Base-by-base conservation (phyloP, 345 rosid genomes). In the Turritis glabra region DNA sequence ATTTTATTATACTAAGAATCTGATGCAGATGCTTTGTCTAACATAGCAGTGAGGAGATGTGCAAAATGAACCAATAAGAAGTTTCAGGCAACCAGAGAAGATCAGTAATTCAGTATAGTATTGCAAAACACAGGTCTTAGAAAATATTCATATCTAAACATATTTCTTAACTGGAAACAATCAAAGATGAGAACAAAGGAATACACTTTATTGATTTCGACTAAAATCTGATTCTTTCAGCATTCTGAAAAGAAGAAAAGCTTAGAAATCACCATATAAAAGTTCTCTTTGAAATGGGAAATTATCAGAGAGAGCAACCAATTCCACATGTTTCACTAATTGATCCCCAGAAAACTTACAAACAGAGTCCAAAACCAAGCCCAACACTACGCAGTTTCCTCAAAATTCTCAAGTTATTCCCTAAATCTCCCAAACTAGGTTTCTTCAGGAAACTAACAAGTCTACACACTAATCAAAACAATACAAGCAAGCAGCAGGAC, bases 61-160 rank as follows among this genome's bases (percentile, higher is more conserved):
- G 43, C 30, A 40, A 11, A 52, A 22, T 50, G 70, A 50, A 76
- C 21, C 22, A 26, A 33, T 21, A 4, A 29, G 15, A n/a, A 25
- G 72, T 38, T 37, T 35, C 19, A 58, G 52, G 46, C 27, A 48
- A 67, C 8, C 33, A 75, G n/a, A 37, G 77, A 63, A 46, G 60
- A 53, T 52, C 8, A 40, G 9, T 40, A 38, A 46, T 35, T 10
- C 13, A 35, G 40, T 37, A 51, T 58, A 12, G n/a, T 14, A 58
- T 38, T 17, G 33, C 47, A 56, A 44, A 69, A 13, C 32, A 62
- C 40, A 57, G 47, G 46, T 9, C 32, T 46, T 2, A 19, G 18
- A 64, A 30, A 30, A n/a, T n/a, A n/a, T 63, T 38, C 54, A 48
- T 18, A 41, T 7, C 12, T 27, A 6, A 29, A 38, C 22, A 43